phyloP scores from a whole-genome alignment of 73 alveolate genomes.

The Symbiodinium pilosum region DNA sequence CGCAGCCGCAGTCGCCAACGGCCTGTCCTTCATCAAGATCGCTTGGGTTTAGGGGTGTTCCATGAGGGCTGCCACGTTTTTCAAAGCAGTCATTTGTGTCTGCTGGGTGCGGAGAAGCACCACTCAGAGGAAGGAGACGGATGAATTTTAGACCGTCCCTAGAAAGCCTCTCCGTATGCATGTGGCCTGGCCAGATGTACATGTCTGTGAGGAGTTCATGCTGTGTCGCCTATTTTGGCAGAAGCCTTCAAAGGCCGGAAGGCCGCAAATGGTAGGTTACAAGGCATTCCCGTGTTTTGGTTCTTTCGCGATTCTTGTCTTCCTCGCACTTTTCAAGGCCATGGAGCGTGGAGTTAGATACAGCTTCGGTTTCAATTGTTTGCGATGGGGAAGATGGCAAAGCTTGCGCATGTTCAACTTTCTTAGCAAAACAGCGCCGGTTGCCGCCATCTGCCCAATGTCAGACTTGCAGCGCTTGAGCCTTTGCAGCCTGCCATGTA shows the following conservation, averaged over 20 bases:
- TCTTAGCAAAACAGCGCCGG: neutral
- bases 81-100: conserved; percentile 12
- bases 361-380: conserved; percentile 19
- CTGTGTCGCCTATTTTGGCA: neutral
- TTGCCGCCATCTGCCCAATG: neutral
- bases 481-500: conserved; percentile 1
- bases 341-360: neutral
- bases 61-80: conserved; percentile 19
- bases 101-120: conserved; percentile 22
- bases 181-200: conserved; percentile 1
- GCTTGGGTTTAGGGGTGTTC: conserved; percentile 5
- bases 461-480: neutral
- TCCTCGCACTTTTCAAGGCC: conserved; percentile 16
- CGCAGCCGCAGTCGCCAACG: neutral
- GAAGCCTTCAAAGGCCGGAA: too few relatives aligned
- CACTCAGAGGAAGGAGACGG: neutral
- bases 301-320: neutral
- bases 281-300: neutral
- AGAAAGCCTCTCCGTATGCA: neutral
- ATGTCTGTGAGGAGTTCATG: neutral
- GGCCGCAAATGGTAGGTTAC: too few relatives aligned
- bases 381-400: neutral
- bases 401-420: neutral
- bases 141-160: neutral
- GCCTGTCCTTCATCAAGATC: neutral